Evolutionary conservation across 768 basidiomycete species (phyloP), one percentile per base, ranked within the genome.

Genomic region (Lactifluus hygrophoroides): DNA sequence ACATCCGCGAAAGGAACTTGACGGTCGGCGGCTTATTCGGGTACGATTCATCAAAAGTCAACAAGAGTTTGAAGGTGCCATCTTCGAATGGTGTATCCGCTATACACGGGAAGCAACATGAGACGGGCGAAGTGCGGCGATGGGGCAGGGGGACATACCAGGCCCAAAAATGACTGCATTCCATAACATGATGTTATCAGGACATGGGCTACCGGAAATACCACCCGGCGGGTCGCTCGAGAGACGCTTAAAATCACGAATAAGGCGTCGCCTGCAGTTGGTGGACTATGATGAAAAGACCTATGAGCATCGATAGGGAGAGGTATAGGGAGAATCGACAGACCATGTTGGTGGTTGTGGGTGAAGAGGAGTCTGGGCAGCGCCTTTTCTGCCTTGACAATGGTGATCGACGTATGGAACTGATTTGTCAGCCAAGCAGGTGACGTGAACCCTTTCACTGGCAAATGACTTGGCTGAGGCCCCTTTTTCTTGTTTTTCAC

Each of bases 161-260:
- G 96, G 96, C 3, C 96, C 96, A 69, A 99, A 98, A 62, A 99
- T 99, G 57, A 99, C 96, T 1, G 96, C 96, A 67, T 99, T 99
- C 96, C 96, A 99, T 16, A 97, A 80, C 93, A 98, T 96, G 72
- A 99, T 96, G 71, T 98, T 98, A 70, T 98, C 96, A 2, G 92
- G 86, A 69, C 92, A 94, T 69, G 96, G 95, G 67, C 92, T 94
- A 14, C 95, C 96, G 4, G 92, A 94, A 65, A 99, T 93, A 6
- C 96, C 96, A 53, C 89, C 86, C 0, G 96, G 96, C 4, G 95
- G 94, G 69, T 98, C 96, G 23, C 85, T 86, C 46, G 92, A 91
- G 44, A 99, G 81, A 25, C 92, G 81, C 75, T 96, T 98, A 75
- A 99, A 98, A 74, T 99, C 96, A 57, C 96, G 88, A 63, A 99